Percentiles rank a stretch among this genome's conserved stretches.
These are phyloP conservation scores for Clavispora vitiphila DNA, from an alignment of 805 yeast genomes.

Conservation along the genomic window DNA sequence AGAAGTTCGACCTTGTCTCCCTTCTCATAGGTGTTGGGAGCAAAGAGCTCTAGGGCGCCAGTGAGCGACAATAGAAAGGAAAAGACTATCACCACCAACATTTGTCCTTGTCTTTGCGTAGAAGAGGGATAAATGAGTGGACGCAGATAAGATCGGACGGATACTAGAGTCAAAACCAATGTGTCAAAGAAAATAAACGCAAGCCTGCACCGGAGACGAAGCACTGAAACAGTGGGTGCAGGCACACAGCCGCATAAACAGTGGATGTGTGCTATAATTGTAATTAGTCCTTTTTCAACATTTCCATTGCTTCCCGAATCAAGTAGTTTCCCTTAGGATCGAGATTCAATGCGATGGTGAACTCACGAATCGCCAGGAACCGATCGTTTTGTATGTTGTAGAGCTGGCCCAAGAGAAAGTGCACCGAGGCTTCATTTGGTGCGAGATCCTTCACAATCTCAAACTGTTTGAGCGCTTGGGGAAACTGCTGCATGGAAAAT, in stretches of 20 bases:
- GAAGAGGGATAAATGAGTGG: not conserved
- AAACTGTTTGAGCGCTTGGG: slow-evolving; percentile 69
- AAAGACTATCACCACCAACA: not conserved
- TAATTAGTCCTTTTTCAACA: slow-evolving; percentile 23
- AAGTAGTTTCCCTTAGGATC: slow-evolving; percentile 91
- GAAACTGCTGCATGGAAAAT: slow-evolving; percentile 64
- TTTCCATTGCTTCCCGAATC: slow-evolving; percentile 78
- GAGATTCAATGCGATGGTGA: slow-evolving; percentile 81
- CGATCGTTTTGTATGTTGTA: slow-evolving; percentile 72
- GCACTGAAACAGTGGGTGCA: not conserved
- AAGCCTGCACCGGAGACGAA: not conserved
- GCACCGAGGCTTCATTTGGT: slow-evolving; percentile 94
- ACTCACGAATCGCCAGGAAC: slow-evolving; percentile 75
- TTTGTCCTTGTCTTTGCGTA: not conserved
- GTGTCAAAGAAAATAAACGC: not conserved
- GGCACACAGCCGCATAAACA: not conserved
- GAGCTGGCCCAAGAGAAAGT: slow-evolving; percentile 80
- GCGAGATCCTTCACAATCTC: slow-evolving; percentile 69
- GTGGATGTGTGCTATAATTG: not conserved
- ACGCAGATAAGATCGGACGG: not conserved
- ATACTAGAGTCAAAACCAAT: not conserved
- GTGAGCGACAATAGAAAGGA: not conserved
- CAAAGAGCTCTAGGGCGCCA: slow-evolving; percentile 16
- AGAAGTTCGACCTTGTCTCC: slow-evolving; percentile 65
- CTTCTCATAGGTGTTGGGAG: slow-evolving; percentile 31